Base-by-base conservation (phyloP, 148 eudicot species). In the Vaccinium vitisidaea region DNA sequence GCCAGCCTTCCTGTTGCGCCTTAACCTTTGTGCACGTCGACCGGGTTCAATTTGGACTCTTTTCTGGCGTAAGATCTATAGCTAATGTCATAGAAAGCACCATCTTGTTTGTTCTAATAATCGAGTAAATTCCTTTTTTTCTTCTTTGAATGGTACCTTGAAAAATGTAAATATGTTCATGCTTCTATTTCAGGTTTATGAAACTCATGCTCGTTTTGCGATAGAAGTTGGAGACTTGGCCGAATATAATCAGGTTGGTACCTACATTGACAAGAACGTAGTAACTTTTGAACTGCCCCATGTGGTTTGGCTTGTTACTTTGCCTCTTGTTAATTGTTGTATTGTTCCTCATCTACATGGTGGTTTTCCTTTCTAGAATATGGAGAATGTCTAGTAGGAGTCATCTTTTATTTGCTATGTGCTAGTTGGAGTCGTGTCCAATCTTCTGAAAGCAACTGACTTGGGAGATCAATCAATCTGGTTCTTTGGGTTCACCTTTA, bases 141-240 rank as follows among this genome's bases (percentile, higher is more conserved):
- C 84, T 15, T 23, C 15, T 13, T 21, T 84, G 43, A 55, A 18
- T 79, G 21, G 59, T 77, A 52, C 48, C 79, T 84, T 19, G 19
- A 32, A 27, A 70, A 70, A 63, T 30, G 54, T 48, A 58, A 76
- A 32, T 5, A 6, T 67, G 25, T 21, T 13, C 54, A 80, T 82
- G 5, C 19, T 77, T 75, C 25, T 76, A 36, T 74, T 84, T 82
- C 90, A 96, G 99, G 99, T 96, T 27, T 96, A 96, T 87, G 99
- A 96, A 90, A 92, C 99, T 84, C 99, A 94, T 91, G 99, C 98
- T 83, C 91, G 98, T 84, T 92, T 95, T 81, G 97, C 99, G 82
- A 95, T 96, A 58, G 97, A 96, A 90, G 94, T 90, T 87, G 99
- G 98, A 84, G 99, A 96, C 89, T 86, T 94, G 90, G 91, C 98